A percentile compares a stretch with the other conserved stretches of the same genome.
These are phyloP conservation scores for Penicillium fimorum DNA, from an alignment of 495 filamentous ascomycete genomes.

Conservation along the genomic window DNA sequence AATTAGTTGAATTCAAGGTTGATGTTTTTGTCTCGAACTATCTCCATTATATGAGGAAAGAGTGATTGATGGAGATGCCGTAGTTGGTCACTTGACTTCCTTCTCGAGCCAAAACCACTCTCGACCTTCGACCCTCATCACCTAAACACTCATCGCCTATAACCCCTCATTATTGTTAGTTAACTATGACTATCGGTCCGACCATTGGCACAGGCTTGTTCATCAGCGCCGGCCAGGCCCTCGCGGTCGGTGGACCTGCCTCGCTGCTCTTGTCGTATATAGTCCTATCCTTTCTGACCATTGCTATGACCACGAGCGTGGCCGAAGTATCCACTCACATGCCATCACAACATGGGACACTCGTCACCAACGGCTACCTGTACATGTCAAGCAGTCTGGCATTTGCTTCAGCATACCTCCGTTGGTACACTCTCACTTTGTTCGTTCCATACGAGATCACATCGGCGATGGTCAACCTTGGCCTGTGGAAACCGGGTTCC, in stretches of 20 bases:
- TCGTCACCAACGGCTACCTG: constrained; percentile 53
- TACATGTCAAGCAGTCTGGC: constrained; percentile 52
- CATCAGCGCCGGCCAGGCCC: constrained; percentile 39
- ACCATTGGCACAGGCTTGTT: constrained; percentile 44
- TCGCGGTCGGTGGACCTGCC: constrained; percentile 41
- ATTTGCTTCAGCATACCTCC: constrained; percentile 58
- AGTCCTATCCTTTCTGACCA: constrained; percentile 56
- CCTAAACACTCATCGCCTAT: constrained; percentile 2
- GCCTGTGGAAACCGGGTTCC: constrained; percentile 65
- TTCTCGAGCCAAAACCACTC: neutral
- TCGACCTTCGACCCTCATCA: constrained; percentile 3
- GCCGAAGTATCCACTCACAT: constrained; percentile 64
- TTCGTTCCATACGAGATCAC: constrained; percentile 73
- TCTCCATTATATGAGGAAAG: constrained; percentile 1
- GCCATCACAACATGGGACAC: constrained; percentile 54
- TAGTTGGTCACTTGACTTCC: constrained; percentile 4
- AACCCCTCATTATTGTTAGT: constrained; percentile 17
- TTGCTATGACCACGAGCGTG: constrained; percentile 57
- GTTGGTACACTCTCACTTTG: constrained; percentile 63
- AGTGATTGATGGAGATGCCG: constrained; percentile 1
- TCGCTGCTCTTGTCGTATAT: constrained; percentile 40
- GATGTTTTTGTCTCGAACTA: neutral
- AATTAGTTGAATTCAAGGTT: neutral
- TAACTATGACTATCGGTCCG: constrained; percentile 34
- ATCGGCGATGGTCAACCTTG: constrained; percentile 77